Conservation (phyloP, 805 yeast genomes). For the Cyberlindnera bimundalis region DNA sequence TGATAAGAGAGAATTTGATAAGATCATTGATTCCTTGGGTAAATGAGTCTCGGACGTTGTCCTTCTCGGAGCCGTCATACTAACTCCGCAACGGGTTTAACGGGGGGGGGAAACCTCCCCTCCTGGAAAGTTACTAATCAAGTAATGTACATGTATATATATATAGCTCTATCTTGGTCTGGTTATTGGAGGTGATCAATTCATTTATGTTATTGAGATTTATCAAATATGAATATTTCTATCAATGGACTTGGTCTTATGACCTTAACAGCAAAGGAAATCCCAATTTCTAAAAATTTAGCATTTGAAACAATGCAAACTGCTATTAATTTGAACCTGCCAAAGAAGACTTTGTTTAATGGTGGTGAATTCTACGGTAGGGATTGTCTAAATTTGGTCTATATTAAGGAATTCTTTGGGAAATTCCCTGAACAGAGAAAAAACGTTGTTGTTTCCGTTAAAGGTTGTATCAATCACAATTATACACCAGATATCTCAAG, state of each 20-base stretch:
- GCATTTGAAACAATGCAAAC: constrained; percentile 52
- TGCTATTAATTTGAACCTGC: constrained; percentile 40
- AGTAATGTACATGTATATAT: too few relatives aligned
- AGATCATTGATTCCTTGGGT: constrained; percentile 32
- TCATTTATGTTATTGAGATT: too few relatives aligned
- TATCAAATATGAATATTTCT: too few relatives aligned
- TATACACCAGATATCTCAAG: constrained; percentile 47
- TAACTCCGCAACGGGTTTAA: too few relatives aligned
- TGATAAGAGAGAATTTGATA: constrained; percentile 45
- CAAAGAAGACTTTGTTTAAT: constrained; percentile 54
- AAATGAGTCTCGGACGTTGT: too few relatives aligned
- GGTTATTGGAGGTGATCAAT: too few relatives aligned
- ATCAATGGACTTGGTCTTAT: constrained; percentile 69
- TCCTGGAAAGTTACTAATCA: too few relatives aligned
- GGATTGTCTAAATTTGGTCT: constrained; percentile 48
- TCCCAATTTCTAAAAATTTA: constrained; percentile 49
- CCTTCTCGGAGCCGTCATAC: too few relatives aligned
- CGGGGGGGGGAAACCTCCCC: too few relatives aligned
- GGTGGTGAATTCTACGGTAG: constrained; percentile 80
- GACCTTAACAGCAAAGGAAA: constrained; percentile 71
- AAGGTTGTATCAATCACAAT: constrained; percentile 51
- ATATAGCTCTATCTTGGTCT: too few relatives aligned
- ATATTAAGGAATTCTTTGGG: constrained; percentile 53
- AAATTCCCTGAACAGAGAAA: constrained; percentile 52
- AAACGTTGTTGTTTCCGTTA: constrained; percentile 59